These are phyloP conservation scores for Trichoderma sp. DNA, from an alignment of 2,329 filamentous ascomycete genomes.

Conservation along the genomic window DNA sequence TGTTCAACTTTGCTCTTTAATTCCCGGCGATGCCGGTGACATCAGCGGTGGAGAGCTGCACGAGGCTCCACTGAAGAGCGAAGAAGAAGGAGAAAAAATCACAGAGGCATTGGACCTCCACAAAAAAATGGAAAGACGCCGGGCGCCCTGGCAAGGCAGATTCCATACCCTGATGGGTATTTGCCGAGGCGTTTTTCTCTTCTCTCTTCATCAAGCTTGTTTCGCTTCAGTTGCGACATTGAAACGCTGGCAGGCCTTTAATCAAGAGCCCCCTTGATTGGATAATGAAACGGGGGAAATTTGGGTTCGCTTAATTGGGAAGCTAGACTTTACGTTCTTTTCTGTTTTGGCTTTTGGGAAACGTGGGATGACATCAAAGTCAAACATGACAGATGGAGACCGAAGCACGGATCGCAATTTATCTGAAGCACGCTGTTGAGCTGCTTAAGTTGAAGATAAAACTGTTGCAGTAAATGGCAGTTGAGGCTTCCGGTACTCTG, in stretches of 20 bases:
- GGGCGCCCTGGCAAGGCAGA: conserved; percentile 24
- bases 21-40: conserved; percentile 23
- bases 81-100: neutral
- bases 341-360: neutral
- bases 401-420: neutral
- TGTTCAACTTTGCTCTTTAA: conserved; percentile 5
- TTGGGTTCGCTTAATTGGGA: conserved; percentile 11
- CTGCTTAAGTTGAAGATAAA: neutral
- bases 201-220: neutral
- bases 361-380: conserved; percentile 13
- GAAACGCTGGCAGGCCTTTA: conserved; percentile 21
- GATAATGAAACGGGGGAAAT: conserved; percentile 13
- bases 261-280: conserved; percentile 13
- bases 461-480: neutral
- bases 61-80: conserved; percentile 8
- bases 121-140: conserved; percentile 7
- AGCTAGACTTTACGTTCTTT: neutral
- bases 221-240: conserved; percentile 3
- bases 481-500: neutral
- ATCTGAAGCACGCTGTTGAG: neutral
- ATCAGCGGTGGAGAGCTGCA: conserved; percentile 22
- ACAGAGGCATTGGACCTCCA: neutral
- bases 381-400: neutral
- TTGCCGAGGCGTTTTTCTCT: conserved; percentile 14
- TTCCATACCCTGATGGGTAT: conserved; percentile 24